Evolutionary conservation across 148 eudicot genomes (phyloP).

Genomic region (Rhododendron griersonianum): DNA sequence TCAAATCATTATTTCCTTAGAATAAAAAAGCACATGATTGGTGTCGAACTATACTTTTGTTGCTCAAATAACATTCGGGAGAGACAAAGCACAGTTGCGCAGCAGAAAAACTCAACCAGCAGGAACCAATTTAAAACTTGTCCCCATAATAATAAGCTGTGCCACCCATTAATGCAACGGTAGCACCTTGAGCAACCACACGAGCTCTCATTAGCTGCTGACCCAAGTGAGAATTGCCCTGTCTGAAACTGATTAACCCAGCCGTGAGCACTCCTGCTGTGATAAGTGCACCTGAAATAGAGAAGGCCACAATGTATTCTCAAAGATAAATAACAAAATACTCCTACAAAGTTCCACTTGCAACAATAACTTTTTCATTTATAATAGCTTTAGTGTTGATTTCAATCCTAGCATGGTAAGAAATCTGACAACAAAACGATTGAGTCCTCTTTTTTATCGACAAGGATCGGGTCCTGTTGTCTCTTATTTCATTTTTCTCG

Average conservation of each 20-base stretch:
- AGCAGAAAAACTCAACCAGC: neutral
- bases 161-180: conserved; percentile 88
- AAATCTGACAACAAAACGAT: neutral
- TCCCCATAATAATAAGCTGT: conserved; percentile 80
- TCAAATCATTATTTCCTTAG: neutral
- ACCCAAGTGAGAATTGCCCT: conserved; percentile 74
- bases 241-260: conserved; percentile 78
- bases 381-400: neutral
- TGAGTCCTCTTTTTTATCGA: neutral
- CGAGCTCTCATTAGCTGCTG: conserved; percentile 95
- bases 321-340: neutral
- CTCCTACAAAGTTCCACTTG: neutral
- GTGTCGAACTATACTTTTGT: neutral
- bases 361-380: neutral
- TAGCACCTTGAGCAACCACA: conserved; percentile 88
- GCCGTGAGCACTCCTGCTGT: conserved; percentile 91
- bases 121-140: conserved; percentile 20
- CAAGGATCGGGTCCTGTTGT: neutral
- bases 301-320: neutral
- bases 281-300: conserved; percentile 65
- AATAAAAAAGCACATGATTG: neutral
- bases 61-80: neutral
- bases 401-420: neutral
- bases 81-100: neutral
- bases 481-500: neutral